Conservation (phyloP, 2,329 filamentous ascomycete genomes). For the Pseudocercospora macadamiae region DNA sequence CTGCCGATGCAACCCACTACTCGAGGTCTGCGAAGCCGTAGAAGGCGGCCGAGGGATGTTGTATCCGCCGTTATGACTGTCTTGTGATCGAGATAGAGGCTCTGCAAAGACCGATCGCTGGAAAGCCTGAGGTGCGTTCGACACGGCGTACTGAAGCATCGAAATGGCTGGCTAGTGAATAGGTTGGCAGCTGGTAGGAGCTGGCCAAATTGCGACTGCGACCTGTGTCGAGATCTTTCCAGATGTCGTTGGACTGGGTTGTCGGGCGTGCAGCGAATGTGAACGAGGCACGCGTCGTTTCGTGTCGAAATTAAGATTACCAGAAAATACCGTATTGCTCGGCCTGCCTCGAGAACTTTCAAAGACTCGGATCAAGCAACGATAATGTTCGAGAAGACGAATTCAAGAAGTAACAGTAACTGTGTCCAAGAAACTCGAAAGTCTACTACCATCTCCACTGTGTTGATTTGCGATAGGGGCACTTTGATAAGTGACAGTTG, state of each 20-base stretch:
- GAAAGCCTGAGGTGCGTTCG: constrained; percentile 30
- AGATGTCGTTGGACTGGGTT: neutral
- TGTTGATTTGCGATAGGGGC: constrained; percentile 2
- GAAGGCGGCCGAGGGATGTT: constrained; percentile 59
- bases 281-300: neutral
- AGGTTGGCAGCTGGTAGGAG: no score
- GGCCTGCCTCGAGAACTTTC: neutral
- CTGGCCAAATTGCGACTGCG: no score
- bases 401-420: neutral
- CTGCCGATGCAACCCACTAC: constrained; percentile 12
- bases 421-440: neutral
- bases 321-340: neutral
- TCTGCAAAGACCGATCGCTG: constrained; percentile 28
- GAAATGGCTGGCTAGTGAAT: constrained; percentile 23
- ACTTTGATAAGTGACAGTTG: neutral
- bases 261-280: neutral
- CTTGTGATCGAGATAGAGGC: constrained; percentile 16
- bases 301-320: neutral
- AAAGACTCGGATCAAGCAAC: neutral
- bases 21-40: constrained; percentile 54
- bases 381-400: neutral
- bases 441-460: neutral
- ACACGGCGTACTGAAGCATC: constrained; percentile 51
- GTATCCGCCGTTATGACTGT: constrained; percentile 41
- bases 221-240: neutral